Conservation (phyloP, 2,329 filamentous ascomycete species). For the Neurospora sp. region DNA sequence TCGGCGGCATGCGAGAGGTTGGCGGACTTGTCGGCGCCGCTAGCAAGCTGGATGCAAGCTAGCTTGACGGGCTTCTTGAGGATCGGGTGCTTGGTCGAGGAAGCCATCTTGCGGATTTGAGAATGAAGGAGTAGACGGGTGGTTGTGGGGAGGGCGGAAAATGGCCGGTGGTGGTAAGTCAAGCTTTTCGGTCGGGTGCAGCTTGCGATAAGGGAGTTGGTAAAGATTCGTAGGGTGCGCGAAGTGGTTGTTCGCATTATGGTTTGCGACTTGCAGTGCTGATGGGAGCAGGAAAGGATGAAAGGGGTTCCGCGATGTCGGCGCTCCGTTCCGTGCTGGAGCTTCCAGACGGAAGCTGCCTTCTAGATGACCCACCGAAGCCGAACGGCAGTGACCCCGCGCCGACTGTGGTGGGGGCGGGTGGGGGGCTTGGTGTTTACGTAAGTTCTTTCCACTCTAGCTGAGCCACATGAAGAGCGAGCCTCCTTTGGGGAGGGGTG, state of each 20-base stretch:
- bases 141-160: constrained; percentile 2
- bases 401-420: neutral
- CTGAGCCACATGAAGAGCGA: neutral
- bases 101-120: constrained; percentile 23
- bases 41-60: constrained; percentile 71
- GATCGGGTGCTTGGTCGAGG: constrained; percentile 18
- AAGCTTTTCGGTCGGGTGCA: neutral
- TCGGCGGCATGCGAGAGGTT: constrained; percentile 75
- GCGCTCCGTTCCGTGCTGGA: neutral
- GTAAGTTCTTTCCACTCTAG: neutral
- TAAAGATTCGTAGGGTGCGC: constrained; percentile 11
- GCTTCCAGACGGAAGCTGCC: neutral
- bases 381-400: neutral
- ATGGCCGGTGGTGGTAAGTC: neutral
- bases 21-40: constrained; percentile 69
- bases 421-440: neutral
- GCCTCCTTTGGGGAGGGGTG: neutral
- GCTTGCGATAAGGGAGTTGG: constrained; percentile 1
- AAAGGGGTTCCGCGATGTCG: neutral
- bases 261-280: constrained; percentile 1
- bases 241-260: constrained; percentile 11
- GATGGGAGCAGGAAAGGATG: neutral
- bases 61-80: constrained; percentile 71
- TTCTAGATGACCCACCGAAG: neutral
- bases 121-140: constrained; percentile 4